These are phyloP conservation scores for Picea abies DNA, from an alignment of 83 land plant species.

Conservation along the genomic window DNA sequence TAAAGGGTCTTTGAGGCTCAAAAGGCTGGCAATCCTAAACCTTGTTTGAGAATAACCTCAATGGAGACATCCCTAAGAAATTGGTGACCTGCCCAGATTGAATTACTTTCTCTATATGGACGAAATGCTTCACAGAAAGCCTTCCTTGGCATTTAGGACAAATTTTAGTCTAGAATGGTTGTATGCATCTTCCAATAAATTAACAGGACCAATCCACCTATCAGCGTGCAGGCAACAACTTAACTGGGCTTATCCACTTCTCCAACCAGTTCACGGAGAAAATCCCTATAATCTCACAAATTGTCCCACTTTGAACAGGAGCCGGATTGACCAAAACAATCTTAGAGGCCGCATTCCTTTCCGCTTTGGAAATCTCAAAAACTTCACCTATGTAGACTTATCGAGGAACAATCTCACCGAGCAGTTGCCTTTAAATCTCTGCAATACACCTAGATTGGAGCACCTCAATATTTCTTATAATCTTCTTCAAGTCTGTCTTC, in stretches of 20 bases:
- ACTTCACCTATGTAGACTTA: constrained; percentile 50
- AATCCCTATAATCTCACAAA: constrained; percentile 37
- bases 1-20: constrained; percentile 17
- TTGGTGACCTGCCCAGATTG: constrained; percentile 26
- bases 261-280: constrained; percentile 36
- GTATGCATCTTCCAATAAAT: constrained; percentile 34
- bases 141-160: constrained; percentile 54
- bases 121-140: constrained; percentile 47
- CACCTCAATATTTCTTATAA: no score
- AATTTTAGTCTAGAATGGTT: constrained; percentile 36
- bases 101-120: neutral
- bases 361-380: constrained; percentile 45
- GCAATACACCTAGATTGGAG: no score
- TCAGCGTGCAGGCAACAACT: constrained; percentile 46
- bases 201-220: constrained; percentile 44
- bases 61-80: constrained; percentile 48
- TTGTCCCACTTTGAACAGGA: constrained; percentile 38
- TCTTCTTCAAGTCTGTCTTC: no score
- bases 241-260: constrained; percentile 55
- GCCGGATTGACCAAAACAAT: constrained; percentile 59
- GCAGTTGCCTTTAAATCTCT: constrained; percentile 44
- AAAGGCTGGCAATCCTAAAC: constrained; percentile 35
- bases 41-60: constrained; percentile 36
- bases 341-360: constrained; percentile 67
- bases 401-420: constrained; percentile 54